Percentiles rank a stretch among this genome's conserved stretches.
phyloP scores from a whole-genome alignment of 768 basidiomycete species.

The Phaffia australis region DNA sequence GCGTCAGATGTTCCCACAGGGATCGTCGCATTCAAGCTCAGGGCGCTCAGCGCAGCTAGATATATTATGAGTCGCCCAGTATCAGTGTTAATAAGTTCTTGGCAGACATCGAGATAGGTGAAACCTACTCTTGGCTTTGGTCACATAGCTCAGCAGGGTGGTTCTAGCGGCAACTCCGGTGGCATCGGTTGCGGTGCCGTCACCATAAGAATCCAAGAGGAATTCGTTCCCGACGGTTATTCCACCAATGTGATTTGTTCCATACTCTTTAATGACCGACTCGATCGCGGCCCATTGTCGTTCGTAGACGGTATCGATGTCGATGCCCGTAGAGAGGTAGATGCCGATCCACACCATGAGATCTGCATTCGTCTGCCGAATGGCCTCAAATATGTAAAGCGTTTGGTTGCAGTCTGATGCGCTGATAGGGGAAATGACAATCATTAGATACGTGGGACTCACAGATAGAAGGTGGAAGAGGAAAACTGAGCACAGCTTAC shows the following conservation, averaged over 20 bases:
- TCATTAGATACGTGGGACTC: too few species aligned
- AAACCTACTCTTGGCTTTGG: conserved; percentile 33
- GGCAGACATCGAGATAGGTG: too few species aligned
- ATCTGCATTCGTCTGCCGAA: conserved; percentile 77
- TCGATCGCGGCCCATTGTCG: conserved; percentile 52
- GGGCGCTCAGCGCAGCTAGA: conserved; percentile 21
- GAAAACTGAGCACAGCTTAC: neutral
- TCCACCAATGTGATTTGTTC: conserved; percentile 45
- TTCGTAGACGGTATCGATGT: conserved; percentile 46
- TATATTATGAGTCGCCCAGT: too few species aligned
- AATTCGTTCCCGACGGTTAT: conserved; percentile 88
- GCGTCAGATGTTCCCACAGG: conserved; percentile 75
- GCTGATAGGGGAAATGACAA: neutral
- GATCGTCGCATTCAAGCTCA: neutral
- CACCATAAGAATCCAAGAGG: conserved; percentile 53
- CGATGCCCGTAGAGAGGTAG: conserved; percentile 25
- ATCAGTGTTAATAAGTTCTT: too few species aligned
- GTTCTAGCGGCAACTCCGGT: conserved; percentile 47
- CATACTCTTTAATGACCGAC: conserved; percentile 8
- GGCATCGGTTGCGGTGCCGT: conserved; percentile 47
- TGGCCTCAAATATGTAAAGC: conserved; percentile 60
- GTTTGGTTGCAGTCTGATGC: conserved; percentile 37
- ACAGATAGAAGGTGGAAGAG: neutral
- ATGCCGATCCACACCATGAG: conserved; percentile 54
- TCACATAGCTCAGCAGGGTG: conserved; percentile 57